Percentiles rank a stretch among this genome's conserved stretches.
phyloP scores from a whole-genome alignment of 306 rosid species.

The Vachellia collinsii region DNA sequence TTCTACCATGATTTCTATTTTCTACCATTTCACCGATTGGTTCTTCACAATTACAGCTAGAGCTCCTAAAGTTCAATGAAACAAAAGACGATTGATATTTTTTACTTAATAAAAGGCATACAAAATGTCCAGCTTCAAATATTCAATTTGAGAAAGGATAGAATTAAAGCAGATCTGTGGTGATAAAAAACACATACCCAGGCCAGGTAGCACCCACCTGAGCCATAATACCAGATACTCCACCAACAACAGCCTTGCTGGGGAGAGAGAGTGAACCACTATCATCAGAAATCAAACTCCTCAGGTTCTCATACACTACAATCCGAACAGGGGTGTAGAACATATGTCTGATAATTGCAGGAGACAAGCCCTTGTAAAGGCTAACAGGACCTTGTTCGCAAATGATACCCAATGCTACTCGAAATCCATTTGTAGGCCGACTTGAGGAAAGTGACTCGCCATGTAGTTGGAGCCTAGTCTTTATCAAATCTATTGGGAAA shows the following conservation, averaged over 20 bases:
- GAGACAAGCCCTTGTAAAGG: constrained; percentile 83
- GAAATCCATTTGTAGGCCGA: constrained; percentile 57
- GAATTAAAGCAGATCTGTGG: constrained; percentile 6
- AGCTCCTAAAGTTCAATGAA: constrained; percentile 5
- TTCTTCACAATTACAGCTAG: not conserved
- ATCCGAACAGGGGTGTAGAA: constrained; percentile 84
- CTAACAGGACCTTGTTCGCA: constrained; percentile 64
- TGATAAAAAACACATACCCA: constrained; percentile 10
- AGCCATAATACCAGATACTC: constrained; percentile 73
- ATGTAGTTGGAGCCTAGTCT: constrained; percentile 90
- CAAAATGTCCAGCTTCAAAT: constrained; percentile 16
- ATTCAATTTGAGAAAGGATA: constrained; percentile 5
- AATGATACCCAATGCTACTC: constrained; percentile 58
- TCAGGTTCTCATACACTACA: constrained; percentile 73
- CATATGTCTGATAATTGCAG: constrained; percentile 77
- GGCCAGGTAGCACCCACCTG: constrained; percentile 61
- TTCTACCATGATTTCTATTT: not conserved
- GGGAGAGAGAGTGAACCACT: constrained; percentile 54
- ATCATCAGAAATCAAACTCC: constrained; percentile 47
- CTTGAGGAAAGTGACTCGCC: constrained; percentile 62
- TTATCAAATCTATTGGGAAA: constrained; percentile 80
- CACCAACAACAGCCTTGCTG: constrained; percentile 70
- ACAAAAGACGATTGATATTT: constrained; percentile 13
- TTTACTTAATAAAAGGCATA: constrained; percentile 1
- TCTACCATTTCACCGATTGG: not conserved